Percentiles rank a stretch among this genome's conserved stretches.
phyloP scores from a whole-genome alignment of 176 grass and related monocot genomes.

The Triticum dicoccoides region DNA sequence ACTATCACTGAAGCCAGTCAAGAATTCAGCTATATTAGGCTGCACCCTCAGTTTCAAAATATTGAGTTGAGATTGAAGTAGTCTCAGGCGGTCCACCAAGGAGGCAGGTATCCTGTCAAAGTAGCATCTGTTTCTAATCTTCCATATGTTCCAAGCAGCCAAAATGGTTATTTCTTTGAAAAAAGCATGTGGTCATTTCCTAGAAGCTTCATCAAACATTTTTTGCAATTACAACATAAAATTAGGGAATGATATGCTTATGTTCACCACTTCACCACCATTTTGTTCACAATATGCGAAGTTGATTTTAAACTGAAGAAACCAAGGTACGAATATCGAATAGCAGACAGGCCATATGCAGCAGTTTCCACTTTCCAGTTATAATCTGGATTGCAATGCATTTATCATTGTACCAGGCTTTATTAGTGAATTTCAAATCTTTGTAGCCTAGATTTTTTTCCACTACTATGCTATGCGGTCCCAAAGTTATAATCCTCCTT shows the following conservation, averaged over 20 bases:
- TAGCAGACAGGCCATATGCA: not conserved
- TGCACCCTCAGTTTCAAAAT: no score
- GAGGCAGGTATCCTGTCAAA: no score
- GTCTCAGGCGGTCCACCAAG: no score
- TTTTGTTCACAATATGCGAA: not conserved
- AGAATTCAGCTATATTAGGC: no score
- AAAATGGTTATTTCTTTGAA: no score
- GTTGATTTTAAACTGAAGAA: not conserved
- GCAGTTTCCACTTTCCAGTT: not conserved
- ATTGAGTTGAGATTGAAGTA: no score
- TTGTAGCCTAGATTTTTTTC: not conserved
- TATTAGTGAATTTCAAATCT: not conserved
- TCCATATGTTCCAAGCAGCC: no score
- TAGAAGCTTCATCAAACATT: no score
- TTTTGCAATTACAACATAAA: not conserved
- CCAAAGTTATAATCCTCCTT: conserved; percentile 6
- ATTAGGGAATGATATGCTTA: not conserved
- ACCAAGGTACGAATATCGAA: not conserved
- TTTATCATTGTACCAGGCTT: not conserved
- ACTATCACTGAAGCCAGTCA: no score
- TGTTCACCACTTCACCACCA: not conserved
- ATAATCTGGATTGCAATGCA: not conserved
- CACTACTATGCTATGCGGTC: not conserved
- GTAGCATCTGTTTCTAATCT: no score
- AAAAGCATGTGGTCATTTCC: no score